Conservation (phyloP, 1,284 basidiomycete genomes). For the Limonomyces culmigenus region DNA sequence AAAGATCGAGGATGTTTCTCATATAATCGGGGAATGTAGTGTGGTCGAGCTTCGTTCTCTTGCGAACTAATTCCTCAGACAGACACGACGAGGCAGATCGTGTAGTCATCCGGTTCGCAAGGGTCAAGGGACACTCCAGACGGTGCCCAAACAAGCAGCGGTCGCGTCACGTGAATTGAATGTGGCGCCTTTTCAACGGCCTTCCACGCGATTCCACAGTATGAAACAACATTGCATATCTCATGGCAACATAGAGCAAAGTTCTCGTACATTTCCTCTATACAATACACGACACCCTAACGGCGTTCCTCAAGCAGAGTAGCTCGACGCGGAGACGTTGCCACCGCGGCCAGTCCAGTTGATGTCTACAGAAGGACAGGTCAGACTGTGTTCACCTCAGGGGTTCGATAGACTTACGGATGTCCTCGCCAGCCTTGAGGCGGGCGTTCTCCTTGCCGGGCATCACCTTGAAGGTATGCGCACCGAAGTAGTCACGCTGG, state of each 20-base stretch:
- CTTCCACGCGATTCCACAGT: no score
- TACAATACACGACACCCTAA: background rate
- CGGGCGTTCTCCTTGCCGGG: constrained; percentile 78
- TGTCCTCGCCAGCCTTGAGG: constrained; percentile 71
- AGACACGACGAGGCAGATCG: no score
- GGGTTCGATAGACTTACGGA: constrained; percentile 41
- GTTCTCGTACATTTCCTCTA: background rate
- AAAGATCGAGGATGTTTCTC: no score
- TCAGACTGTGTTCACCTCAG: constrained; percentile 3
- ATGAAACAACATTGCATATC: constrained; percentile 2
- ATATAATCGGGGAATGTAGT: no score
- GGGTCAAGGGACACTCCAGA: no score
- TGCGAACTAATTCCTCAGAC: no score
- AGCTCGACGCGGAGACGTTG: constrained; percentile 82
- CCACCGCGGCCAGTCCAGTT: constrained; percentile 93
- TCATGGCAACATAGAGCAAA: background rate
- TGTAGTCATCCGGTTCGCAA: no score
- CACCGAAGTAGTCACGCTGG: constrained; percentile 89
- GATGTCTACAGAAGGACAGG: constrained; percentile 39
- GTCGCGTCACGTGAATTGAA: no score
- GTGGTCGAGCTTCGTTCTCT: no score
- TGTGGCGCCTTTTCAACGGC: no score
- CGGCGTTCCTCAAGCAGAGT: constrained; percentile 87
- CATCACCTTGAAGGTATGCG: constrained; percentile 87
- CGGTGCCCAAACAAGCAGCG: no score